phyloP scores from a whole-genome alignment of 83 land plant genomes.

The Larix sibirica region DNA sequence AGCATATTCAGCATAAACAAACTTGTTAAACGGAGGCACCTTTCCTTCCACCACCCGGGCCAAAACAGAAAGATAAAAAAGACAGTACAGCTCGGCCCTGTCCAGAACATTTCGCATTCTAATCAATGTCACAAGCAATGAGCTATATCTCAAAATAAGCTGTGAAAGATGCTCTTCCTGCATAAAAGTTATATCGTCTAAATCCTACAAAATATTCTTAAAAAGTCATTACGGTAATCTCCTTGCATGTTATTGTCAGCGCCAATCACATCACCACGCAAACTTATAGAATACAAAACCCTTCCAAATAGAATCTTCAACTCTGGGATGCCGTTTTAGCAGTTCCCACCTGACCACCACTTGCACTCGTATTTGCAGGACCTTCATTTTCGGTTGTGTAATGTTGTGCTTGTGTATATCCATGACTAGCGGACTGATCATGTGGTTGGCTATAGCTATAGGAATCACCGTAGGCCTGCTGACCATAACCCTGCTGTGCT shows the following conservation, averaged over 20 bases:
- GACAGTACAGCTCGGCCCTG: too few species aligned
- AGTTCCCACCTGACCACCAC: slow-evolving; percentile 3
- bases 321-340: slow-evolving; percentile 1
- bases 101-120: too few species aligned
- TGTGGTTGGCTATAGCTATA: slow-evolving; percentile 52
- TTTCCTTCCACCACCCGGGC: too few species aligned
- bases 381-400: slow-evolving; percentile 28
- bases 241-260: background rate
- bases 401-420: background rate
- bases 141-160: too few species aligned
- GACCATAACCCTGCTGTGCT: slow-evolving; percentile 28
- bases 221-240: too few species aligned
- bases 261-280: background rate
- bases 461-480: slow-evolving; percentile 19
- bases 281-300: background rate
- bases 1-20: too few species aligned
- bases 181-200: too few species aligned
- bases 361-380: slow-evolving; percentile 28
- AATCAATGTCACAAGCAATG: too few species aligned
- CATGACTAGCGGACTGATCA: background rate
- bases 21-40: too few species aligned
- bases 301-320: background rate
- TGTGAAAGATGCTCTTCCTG: too few species aligned
- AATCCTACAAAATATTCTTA: too few species aligned
- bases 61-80: too few species aligned